A percentile compares a stretch with the other conserved stretches of the same genome.
Conservation (phyloP, 345 rosid species). For the thale cress (Arabidopsis thaliana) region TAIR10.1 NC_003071.7:14939501-14940000, state of each 20-base stretch:
- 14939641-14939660: constrained; percentile 55
- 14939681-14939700: constrained; percentile 69
- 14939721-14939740: constrained; percentile 65
- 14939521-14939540: background rate
- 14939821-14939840: constrained; percentile 53
- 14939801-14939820: constrained; percentile 71
- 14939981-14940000: background rate
- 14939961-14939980: background rate
- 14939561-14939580: too few species aligned
- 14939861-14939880: constrained; percentile 35
- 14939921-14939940: background rate
- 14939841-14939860: constrained; percentile 58
- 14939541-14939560: background rate
- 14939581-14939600: too few species aligned
- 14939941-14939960: background rate
- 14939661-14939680: constrained; percentile 55
- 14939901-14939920: too few species aligned
- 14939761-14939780: constrained; percentile 60
- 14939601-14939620: too few species aligned
- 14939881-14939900: background rate
- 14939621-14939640: too few species aligned
- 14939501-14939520: background rate
- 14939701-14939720: constrained; percentile 56
- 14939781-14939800: constrained; percentile 60
- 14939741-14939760: constrained; percentile 63